Base-by-base conservation (phyloP, 371 early-diverging fungal species). In the Zychaea mexicana region DNA sequence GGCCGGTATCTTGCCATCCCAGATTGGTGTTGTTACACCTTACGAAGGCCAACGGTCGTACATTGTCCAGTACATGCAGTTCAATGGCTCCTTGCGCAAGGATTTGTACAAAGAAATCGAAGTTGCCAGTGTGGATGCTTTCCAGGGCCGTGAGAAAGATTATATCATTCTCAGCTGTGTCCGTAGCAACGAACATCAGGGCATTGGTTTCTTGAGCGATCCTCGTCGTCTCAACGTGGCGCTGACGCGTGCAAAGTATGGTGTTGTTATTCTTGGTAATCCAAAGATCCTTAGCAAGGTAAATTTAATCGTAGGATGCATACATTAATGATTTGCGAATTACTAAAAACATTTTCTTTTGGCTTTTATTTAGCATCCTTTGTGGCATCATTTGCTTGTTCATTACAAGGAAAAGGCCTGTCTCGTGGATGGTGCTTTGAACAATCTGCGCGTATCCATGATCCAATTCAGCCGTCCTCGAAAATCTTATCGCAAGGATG, bases 141-240 rank as follows among this genome's bases (percentile, higher is more conserved):
- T 99, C 90, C 99, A 99, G 70, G 99, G 99, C 26, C 92, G 99
- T 76, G 99, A 99, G 77, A 99, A 98, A 79, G 99, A 99, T 73
- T 98, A 96, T 71, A 99, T 99, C 66, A 97, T 99, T 70, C 85
- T 99, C 58, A 91, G 94, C 68, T 96, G 98, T 74, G 99, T 99
- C 19, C 87, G 99, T 52, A 94, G 95, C 65, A 98, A 99, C 79
- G 94, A 96, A 65, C 94, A 95, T 69, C 96, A 95, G 68, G 98
- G 98, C 17, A 98, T 99, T 70, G 99, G 99, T 33, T 99, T 99
- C 84, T 85, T 99, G 76, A 94, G 89, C 59, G 98, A 99, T 72
- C 96, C 98, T 24, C 85, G 98, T 38, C 92, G 99, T 65, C 84
- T 99, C 56, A 99, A 99, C 71, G 99, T 99, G 2, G 98, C 98